Evolutionary conservation across 495 filamentous ascomycete species (phyloP), one percentile per base, ranked within the genome.

Genomic region (Pseudotulostoma volvatum): DNA sequence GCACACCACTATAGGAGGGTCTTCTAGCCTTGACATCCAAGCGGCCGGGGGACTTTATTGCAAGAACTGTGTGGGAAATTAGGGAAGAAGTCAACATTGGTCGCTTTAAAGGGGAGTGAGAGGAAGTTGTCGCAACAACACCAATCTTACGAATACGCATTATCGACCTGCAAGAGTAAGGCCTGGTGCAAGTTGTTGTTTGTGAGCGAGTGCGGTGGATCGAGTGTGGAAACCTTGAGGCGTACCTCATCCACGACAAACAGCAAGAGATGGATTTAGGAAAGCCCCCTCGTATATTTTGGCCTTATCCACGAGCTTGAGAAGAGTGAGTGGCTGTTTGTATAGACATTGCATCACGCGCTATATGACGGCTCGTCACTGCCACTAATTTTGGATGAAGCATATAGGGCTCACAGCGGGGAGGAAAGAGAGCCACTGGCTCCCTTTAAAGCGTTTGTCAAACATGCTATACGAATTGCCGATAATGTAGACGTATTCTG

Each of bases 301-400:
- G 37, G n/a, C 14, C 14, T 38, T 30, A 23, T 34, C 8, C 18
- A 2, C 9, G 35, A 37, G 1, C 11, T 21, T 18, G 9, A 1
- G n/a, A 14, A 18, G 28, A 2, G 35, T 11, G 28, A 47, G 3
- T 32, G 23, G 21, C 40, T 56, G 40, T 64, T 71, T 28, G 54
- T 69, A 3, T 52, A 64, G 41, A 73, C 67, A 4, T 59, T 68
- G 39, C 71, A 76, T 45, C 73, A 78, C 37, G 62, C 66, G 3
- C 40, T 77, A 0, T 79, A 76, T 39, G 73, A 78, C 38, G 70
- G 71, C 5, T 74, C 68, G 66, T 67, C 59, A 4, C 56, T 70
- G 46, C 51, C 56, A 14, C 43, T 68, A 1, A 52, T 73, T 9
- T 46, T 70, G 15, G 52, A 70, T 11, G 54, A 60, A 37, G 56